Evolutionary conservation across 768 basidiomycete genomes (phyloP).

Genomic region (Russula brevipes): DNA sequence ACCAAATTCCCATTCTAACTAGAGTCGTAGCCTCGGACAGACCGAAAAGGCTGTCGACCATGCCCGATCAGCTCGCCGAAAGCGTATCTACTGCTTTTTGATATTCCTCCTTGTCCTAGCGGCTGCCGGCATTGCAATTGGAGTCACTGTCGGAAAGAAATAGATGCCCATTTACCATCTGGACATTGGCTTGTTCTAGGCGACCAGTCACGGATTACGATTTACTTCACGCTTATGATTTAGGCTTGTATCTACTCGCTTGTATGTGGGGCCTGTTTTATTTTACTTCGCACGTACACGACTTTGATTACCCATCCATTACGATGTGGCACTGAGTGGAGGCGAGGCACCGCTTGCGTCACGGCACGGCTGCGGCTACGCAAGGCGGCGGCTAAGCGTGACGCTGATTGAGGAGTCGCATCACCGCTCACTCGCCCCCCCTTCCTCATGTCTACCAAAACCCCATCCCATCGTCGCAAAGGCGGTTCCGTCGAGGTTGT

Average conservation of each 20-base stretch:
- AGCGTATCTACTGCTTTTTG: conserved; percentile 83
- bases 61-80: conserved; percentile 66
- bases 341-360: too few species aligned
- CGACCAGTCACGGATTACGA: conserved; percentile 1
- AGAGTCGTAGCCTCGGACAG: conserved; percentile 45
- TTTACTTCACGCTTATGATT: conserved; percentile 15
- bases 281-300: not conserved
- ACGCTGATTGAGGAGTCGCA: not conserved
- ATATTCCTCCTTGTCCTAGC: conserved; percentile 50
- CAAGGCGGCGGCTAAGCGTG: too few species aligned
- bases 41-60: conserved; percentile 63
- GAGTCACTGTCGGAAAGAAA: conserved; percentile 34
- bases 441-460: conserved; percentile 23
- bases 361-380: too few species aligned
- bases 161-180: conserved; percentile 11
- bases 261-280: not conserved
- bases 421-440: not conserved
- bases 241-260: conserved; percentile 5
- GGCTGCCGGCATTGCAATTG: conserved; percentile 57
- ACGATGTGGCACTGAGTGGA: too few species aligned
- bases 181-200: conserved; percentile 1
- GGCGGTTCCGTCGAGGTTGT: conserved; percentile 61
- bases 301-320: not conserved
- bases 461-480: conserved; percentile 34
- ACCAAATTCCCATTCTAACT: not conserved